Percentiles rank a stretch among this genome's conserved stretches.
These are phyloP conservation scores for Eimeria brunetti DNA, from an alignment of 169 alveolate genomes.

Conservation along the genomic window DNA sequence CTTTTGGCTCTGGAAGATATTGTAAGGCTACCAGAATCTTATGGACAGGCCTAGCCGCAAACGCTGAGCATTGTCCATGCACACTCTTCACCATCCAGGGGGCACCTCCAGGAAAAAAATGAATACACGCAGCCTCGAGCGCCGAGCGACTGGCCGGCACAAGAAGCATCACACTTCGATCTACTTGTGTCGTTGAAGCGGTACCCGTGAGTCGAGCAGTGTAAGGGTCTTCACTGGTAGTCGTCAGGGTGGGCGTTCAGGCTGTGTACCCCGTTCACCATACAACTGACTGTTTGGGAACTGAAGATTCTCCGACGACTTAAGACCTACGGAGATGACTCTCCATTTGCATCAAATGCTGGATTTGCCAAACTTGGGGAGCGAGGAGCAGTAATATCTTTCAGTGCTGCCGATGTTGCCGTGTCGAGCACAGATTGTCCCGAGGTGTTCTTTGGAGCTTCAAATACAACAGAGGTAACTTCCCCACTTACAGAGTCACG, in stretches of 20 bases:
- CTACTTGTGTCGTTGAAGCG: not conserved
- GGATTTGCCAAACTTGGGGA: not conserved
- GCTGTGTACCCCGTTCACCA: not conserved
- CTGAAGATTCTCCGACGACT: not conserved
- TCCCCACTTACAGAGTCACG: slow-evolving; percentile 47
- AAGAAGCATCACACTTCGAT: not conserved
- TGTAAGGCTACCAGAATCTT: not conserved
- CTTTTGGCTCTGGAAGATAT: not conserved
- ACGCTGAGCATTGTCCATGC: not conserved
- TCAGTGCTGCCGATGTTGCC: slow-evolving; percentile 18
- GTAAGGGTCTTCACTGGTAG: not conserved
- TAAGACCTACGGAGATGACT: not conserved
- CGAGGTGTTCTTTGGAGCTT: not conserved
- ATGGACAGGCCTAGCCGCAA: not conserved
- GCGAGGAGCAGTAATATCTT: slow-evolving; percentile 2
- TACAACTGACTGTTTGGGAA: not conserved
- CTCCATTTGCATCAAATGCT: not conserved
- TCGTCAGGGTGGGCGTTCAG: too few species aligned
- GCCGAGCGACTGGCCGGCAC: not conserved
- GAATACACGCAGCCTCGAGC: not conserved
- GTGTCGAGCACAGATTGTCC: not conserved
- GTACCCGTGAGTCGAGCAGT: not conserved
- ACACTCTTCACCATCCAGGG: not conserved
- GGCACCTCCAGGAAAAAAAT: not conserved
- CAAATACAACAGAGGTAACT: slow-evolving; percentile 25